Evolutionary conservation across 208 protist genomes (phyloP).

Genomic region (Crithidia mellificae): DNA sequence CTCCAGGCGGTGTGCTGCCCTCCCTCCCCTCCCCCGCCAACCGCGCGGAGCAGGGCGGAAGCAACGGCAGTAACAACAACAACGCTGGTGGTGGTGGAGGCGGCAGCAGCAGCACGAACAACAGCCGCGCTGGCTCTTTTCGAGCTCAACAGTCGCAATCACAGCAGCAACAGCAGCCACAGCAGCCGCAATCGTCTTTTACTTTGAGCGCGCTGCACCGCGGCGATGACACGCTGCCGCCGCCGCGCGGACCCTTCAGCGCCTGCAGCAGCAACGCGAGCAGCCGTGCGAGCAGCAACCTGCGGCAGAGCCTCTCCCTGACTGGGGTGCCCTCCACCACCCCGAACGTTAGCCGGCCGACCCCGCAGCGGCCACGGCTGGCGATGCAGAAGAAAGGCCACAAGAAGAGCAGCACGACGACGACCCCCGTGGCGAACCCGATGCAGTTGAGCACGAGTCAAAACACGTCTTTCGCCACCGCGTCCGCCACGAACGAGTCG

Average conservation of each 20-base stretch:
- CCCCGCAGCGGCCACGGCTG: slow-evolving; percentile 11
- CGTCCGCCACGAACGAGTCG: neutral
- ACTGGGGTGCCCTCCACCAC: slow-evolving; percentile 3
- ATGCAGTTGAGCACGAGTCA: neutral
- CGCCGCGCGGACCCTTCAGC: neutral
- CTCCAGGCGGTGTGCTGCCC: slow-evolving; percentile 5
- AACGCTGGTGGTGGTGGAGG: neutral
- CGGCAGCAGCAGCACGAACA: no score
- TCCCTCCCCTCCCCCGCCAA: neutral
- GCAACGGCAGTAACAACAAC: neutral
- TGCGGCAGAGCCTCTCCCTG: neutral
- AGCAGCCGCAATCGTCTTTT: neutral
- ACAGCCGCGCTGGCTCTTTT: no score
- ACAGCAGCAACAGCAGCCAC: neutral
- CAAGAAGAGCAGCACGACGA: neutral
- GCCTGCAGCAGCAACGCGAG: slow-evolving; percentile 12
- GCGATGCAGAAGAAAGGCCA: neutral
- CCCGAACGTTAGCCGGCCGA: neutral
- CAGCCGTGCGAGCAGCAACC: slow-evolving; percentile 24
- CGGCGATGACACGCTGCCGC: slow-evolving; percentile 3
- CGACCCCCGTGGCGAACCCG: neutral
- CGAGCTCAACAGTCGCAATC: no score
- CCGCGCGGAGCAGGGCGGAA: slow-evolving; percentile 2
- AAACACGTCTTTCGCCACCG: neutral
- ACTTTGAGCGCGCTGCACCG: neutral